Base-by-base conservation (phyloP, 768 basidiomycete genomes). In the Harrya chromipes region DNA sequence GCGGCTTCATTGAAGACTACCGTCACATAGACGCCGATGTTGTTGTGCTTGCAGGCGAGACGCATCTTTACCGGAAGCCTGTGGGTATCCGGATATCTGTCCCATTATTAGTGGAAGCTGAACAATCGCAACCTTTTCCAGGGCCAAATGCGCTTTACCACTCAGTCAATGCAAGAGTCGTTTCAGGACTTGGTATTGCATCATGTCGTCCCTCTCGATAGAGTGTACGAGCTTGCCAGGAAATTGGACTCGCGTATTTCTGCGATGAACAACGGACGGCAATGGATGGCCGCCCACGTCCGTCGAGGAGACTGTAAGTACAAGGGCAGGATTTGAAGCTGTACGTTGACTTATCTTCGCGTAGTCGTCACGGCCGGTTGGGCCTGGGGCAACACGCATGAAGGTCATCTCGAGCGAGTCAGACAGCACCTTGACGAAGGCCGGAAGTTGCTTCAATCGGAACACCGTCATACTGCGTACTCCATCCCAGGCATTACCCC, bases 1-100 rank as follows among this genome's bases (percentile, higher is more conserved):
- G 64, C 17, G 72, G 74, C 11, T 68, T 70, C 29, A 26, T 59
- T 17, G 75, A 76, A 17, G 73, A 75, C 38, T 76, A 64, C 44
- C 47, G 40, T 16, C 46, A 63, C 31, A 33, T 67, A 19, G 56
- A 64, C 20, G 64, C 67, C 14, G 69, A 74, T 40, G 64, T 75
- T 26, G 54, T 74, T 11, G 39, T 73, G 4, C 69, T 75, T 47
- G 68, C 64, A 17, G 74, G 74, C 23, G 71, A 74, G 53, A 69
- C 63, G 0, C 73, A 72, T 49, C 54, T 71, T 16, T 62, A 38
- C 33, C 57, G 65, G 19, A 67, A 59, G 19, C 57, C 62, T 40
- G 65, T 66, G 24, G 7, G 55, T 54, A 40, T 47, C 39, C 8
- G 8, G 35, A 16, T 24, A 34, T 38, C 13, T 29, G 12, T 12